Base-by-base conservation (phyloP, 305 asterid genomes). In the Nicotiana rustica region DNA sequence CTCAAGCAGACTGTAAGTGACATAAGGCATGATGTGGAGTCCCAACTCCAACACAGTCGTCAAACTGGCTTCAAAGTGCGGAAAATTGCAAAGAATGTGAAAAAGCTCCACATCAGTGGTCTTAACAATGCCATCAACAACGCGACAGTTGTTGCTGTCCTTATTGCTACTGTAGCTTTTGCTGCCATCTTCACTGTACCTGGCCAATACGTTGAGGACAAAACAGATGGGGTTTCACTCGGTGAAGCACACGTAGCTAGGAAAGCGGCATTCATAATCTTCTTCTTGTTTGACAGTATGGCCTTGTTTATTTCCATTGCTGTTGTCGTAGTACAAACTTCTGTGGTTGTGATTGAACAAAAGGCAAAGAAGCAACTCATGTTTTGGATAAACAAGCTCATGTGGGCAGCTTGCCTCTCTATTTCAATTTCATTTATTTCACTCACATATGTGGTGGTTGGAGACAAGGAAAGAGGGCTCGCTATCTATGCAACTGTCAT, bases 1-100 rank as follows among this genome's bases (percentile, higher is more conserved):
- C 97, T 96, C 80, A 96, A 93, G 84, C 98, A 96, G 82, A 95
- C 98, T 0, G 99, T 96, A 13, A 95, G 99, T 69, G 98, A 95
- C 75, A 96, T 96, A 83, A 92, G 92, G 82, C 99, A 96, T 13
- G 98, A 88, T 7, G 99, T 96, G 6, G 92, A 96, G 84, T 92
- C 98, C 71, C 97, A 96, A 82, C 98, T 96, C 79, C 97, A 91
- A 19, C 98, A 96, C 82, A 89, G 93, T 80, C 97, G 97, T 41
- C 98, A 95, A 82, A 96, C 98, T 0, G 98, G 98, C 78, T 92
- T 93, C 87, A 85, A 90, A 66, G 98, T 96, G 10, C 88, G 94
- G 65, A 95, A 92, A 84, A 95, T 96, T 14, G 98, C 98, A 7
- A 95, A 90, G 91, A 94, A 92, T 84, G 98, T 96, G 76, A 95